A percentile compares a stretch with the other conserved stretches of the same genome.
Conservation (phyloP, 352 stramenopile species). For the Globisporangium radiosum region DNA sequence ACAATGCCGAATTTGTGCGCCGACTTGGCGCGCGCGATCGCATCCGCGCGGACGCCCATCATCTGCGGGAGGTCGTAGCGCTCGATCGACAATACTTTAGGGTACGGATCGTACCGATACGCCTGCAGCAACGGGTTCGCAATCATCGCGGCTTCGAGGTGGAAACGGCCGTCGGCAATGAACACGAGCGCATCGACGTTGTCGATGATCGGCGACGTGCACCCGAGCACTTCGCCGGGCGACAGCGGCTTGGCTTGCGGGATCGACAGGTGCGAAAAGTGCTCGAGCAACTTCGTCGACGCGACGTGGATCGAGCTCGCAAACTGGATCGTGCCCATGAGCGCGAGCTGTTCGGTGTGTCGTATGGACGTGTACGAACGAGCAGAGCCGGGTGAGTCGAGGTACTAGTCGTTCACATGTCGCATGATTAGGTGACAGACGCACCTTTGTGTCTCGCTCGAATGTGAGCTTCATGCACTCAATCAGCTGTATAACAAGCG, state of each 20-base stretch:
- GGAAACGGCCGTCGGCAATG: slow-evolving; percentile 98
- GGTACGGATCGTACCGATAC: slow-evolving; percentile 99
- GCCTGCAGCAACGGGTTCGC: slow-evolving; percentile 94
- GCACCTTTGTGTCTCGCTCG: slow-evolving; percentile 57
- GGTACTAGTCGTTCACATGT: background rate
- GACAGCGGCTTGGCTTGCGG: slow-evolving; percentile 97
- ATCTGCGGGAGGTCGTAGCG: slow-evolving; percentile 96
- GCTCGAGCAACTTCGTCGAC: slow-evolving; percentile 54
- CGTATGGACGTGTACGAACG: background rate
- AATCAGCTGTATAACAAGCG: slow-evolving; percentile 56
- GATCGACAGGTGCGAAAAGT: slow-evolving; percentile 81
- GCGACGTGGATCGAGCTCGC: slow-evolving; percentile 87
- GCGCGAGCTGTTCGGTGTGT: slow-evolving; percentile 48
- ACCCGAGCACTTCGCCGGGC: slow-evolving; percentile 97
- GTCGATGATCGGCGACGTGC: slow-evolving; percentile 93
- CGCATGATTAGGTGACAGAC: background rate
- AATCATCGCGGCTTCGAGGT: slow-evolving; percentile 99
- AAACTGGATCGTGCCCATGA: slow-evolving; percentile 97
- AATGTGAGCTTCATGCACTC: slow-evolving; percentile 94
- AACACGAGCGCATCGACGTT: slow-evolving; percentile 95
- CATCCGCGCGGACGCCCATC: slow-evolving; percentile 86
- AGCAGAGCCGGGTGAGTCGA: background rate
- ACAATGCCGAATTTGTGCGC: slow-evolving; percentile 95
- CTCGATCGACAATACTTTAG: slow-evolving; percentile 95
- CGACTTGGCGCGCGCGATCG: slow-evolving; percentile 63